These are phyloP conservation scores for Rhexocercosporidium sp. DNA, from an alignment of 2,329 filamentous ascomycete species.

Conservation along the genomic window DNA sequence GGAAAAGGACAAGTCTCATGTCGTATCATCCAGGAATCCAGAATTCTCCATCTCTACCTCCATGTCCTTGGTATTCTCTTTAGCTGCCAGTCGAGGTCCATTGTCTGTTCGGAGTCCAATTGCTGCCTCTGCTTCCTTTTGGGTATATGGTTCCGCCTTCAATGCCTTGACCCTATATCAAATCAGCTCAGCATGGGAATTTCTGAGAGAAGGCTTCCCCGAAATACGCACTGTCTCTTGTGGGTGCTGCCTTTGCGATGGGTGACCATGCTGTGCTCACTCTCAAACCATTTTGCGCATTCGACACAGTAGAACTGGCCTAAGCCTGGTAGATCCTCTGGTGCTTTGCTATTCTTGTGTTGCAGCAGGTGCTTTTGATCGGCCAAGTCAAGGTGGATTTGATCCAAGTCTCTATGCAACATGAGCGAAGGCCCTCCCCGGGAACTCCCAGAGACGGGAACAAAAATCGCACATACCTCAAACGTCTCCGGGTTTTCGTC, in stretches of 20 bases:
- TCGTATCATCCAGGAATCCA: slow-evolving; percentile 30
- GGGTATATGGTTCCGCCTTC: slow-evolving; percentile 82
- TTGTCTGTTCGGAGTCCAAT: slow-evolving; percentile 76
- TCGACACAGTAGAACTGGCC: slow-evolving; percentile 88
- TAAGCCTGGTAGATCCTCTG: slow-evolving; percentile 86
- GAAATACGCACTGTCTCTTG: slow-evolving; percentile 73
- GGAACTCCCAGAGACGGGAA: neutral
- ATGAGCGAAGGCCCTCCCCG: neutral
- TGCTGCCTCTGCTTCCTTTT: slow-evolving; percentile 84
- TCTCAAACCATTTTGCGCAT: slow-evolving; percentile 97
- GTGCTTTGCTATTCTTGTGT: slow-evolving; percentile 77
- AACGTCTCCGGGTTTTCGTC: slow-evolving; percentile 76
- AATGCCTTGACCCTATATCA: slow-evolving; percentile 76
- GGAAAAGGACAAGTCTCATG: neutral
- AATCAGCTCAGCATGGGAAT: slow-evolving; percentile 17
- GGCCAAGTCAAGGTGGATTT: slow-evolving; percentile 82
- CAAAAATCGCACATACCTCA: slow-evolving; percentile 54
- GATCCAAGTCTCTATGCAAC: slow-evolving; percentile 79
- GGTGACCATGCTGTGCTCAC: slow-evolving; percentile 72
- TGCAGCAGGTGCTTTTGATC: slow-evolving; percentile 80
- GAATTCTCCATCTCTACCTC: slow-evolving; percentile 50
- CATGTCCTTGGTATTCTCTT: slow-evolving; percentile 42
- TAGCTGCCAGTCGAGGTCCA: slow-evolving; percentile 49
- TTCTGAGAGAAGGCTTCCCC: too few species aligned
- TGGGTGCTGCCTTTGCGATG: slow-evolving; percentile 91